Conservation (phyloP, 2,329 filamentous ascomycete genomes). For the Lasiodiplodia citricola region DNA sequence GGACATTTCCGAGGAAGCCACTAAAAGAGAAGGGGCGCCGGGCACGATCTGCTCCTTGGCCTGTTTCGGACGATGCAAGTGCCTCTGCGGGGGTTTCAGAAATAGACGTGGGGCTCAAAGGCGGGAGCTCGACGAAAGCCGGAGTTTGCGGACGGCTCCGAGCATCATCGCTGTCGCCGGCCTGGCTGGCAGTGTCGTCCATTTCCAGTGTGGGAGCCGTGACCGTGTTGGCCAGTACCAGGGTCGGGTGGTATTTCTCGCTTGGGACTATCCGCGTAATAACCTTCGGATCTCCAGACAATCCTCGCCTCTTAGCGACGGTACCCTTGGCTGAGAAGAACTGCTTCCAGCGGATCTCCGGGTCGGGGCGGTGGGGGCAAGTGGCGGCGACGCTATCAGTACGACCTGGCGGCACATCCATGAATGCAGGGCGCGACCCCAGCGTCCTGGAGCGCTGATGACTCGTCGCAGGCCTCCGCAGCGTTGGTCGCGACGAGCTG, state of each 20-base stretch:
- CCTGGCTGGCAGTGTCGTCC: constrained; percentile 44
- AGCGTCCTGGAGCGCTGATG: constrained; percentile 77
- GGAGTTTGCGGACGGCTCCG: constrained; percentile 47
- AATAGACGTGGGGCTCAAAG: constrained; percentile 17
- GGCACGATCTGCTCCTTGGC: constrained; percentile 39
- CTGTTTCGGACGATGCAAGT: constrained; percentile 26
- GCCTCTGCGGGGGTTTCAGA: constrained; percentile 27
- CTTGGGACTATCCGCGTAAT: constrained; percentile 53
- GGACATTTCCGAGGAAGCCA: constrained; percentile 16
- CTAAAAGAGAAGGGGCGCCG: constrained; percentile 56
- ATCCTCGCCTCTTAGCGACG: constrained; percentile 48
- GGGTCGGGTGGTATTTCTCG: constrained; percentile 51
- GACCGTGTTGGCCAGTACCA: constrained; percentile 54
- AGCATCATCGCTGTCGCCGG: constrained; percentile 46
- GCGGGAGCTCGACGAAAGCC: constrained; percentile 37
- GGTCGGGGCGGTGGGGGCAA: constrained; percentile 12
- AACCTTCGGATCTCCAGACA: constrained; percentile 43
- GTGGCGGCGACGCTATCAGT: constrained; percentile 26
- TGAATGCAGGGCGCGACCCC: constrained; percentile 56
- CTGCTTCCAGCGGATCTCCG: constrained; percentile 39
- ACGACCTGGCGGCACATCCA: constrained; percentile 37
- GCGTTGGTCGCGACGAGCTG: constrained; percentile 66
- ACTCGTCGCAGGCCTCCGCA: constrained; percentile 77
- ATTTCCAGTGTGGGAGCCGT: constrained; percentile 39
- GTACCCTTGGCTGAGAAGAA: constrained; percentile 45